These are phyloP conservation scores for Aureobasidium namibiae DNA, from an alignment of 2,329 filamentous ascomycete species.

Conservation along the genomic window DNA sequence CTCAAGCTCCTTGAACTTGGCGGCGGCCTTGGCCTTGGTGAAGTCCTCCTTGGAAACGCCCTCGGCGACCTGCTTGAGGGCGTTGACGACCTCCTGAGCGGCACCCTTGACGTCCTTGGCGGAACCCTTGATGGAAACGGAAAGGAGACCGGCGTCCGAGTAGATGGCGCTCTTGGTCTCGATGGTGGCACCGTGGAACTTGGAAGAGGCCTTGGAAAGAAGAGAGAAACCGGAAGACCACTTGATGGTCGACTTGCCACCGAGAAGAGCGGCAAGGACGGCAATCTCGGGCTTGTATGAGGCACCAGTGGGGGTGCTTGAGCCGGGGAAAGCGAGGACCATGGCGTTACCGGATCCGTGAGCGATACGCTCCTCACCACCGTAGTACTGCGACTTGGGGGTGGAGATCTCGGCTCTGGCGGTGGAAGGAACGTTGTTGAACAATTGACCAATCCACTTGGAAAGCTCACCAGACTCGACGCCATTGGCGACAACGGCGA, in stretches of 20 bases:
- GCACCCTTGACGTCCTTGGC: constrained; percentile 65
- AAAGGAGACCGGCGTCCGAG: constrained; percentile 87
- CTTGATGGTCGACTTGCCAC: constrained; percentile 86
- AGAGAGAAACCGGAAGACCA: constrained; percentile 92
- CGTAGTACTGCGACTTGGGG: constrained; percentile 74
- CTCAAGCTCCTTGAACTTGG: constrained; percentile 87
- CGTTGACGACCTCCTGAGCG: constrained; percentile 68
- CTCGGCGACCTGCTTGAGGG: constrained; percentile 67
- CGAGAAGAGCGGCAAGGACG: constrained; percentile 81
- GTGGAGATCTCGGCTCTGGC: constrained; percentile 48
- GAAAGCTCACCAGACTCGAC: constrained; percentile 65
- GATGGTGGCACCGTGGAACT: constrained; percentile 57
- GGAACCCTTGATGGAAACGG: constrained; percentile 70
- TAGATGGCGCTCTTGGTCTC: constrained; percentile 74
- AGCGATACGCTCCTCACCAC: constrained; percentile 85
- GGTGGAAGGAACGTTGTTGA: constrained; percentile 57
- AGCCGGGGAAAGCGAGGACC: constrained; percentile 88
- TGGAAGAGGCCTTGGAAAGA: constrained; percentile 68
- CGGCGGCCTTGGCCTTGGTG: constrained; percentile 82
- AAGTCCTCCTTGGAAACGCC: constrained; percentile 75
- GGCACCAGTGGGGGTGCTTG: constrained; percentile 61
- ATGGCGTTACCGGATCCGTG: constrained; percentile 71
- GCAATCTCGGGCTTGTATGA: constrained; percentile 83
- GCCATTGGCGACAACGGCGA: constrained; percentile 86
- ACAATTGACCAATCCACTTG: constrained; percentile 93